phyloP scores from a whole-genome alignment of 257 asterid species.

The Solanum phureja region DNA sequence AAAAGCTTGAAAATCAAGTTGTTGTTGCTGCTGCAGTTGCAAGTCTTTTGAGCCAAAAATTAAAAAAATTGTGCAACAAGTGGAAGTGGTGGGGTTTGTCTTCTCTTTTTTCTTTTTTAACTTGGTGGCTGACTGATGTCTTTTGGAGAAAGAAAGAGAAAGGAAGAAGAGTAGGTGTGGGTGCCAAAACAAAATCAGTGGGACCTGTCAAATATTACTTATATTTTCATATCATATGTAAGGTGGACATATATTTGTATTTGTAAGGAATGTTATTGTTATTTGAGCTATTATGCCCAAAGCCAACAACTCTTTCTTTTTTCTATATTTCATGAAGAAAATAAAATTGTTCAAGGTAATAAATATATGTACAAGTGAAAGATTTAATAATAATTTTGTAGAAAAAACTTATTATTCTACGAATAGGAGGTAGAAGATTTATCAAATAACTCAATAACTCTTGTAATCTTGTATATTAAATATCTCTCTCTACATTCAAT shows the following conservation, averaged over 20 bases:
- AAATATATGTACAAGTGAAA: no score
- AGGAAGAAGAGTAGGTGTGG: neutral
- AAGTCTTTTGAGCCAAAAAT: neutral
- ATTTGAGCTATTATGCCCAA: neutral
- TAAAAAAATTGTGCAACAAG: neutral
- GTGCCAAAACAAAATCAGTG: neutral
- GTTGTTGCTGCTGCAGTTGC: neutral
- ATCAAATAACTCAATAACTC: no score
- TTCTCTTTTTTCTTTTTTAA: neutral
- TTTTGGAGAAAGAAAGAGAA: neutral
- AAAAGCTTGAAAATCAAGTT: neutral
- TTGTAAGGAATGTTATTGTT: neutral
- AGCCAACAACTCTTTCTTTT: neutral
- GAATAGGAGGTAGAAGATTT: no score
- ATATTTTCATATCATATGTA: neutral
- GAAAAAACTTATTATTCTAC: no score
- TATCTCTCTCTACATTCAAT: no score
- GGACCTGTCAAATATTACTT: neutral
- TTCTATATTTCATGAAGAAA: neutral
- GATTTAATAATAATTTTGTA: no score
- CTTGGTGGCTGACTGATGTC: conserved; percentile 3
- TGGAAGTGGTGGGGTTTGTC: neutral
- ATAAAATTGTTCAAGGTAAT: no score
- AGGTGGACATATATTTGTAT: neutral
- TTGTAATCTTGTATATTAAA: no score